Conservation (phyloP, 2,329 filamentous ascomycete species). For the Purpureocillium takamizusanense region DNA sequence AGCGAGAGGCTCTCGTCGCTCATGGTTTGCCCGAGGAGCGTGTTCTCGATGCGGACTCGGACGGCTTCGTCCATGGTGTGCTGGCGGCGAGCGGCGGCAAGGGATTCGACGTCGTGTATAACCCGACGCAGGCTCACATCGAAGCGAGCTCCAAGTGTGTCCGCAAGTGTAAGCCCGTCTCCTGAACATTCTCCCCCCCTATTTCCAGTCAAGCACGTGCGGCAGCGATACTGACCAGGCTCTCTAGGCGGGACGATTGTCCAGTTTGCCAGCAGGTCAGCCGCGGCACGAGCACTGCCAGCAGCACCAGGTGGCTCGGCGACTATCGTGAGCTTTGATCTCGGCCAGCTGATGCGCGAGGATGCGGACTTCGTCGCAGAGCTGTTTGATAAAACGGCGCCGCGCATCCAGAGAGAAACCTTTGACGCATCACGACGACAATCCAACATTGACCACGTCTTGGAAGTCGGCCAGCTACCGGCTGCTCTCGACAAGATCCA, state of each 20-base stretch:
- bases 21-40: constrained; percentile 23
- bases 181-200: too few relatives aligned
- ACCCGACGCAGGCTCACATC: constrained; percentile 28
- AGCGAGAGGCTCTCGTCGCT: constrained; percentile 25
- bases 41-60: constrained; percentile 28
- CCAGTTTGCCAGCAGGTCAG: constrained; percentile 17
- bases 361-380: constrained; percentile 21
- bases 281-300: constrained; percentile 8
- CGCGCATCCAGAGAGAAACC: constrained; percentile 3
- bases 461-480: constrained; percentile 13
- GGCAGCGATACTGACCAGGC: background rate
- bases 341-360: constrained; percentile 19
- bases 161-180: constrained; percentile 20
- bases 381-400: constrained; percentile 13
- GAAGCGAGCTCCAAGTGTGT: constrained; percentile 24
- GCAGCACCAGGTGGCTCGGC: constrained; percentile 9
- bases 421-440: background rate
- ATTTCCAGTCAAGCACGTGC: background rate
- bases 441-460: background rate
- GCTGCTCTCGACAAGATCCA: constrained; percentile 18
- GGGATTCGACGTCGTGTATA: constrained; percentile 35
- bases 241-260: constrained; percentile 24
- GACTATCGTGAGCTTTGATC: constrained; percentile 23
- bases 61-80: constrained; percentile 22
- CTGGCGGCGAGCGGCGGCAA: constrained; percentile 19